Percentiles rank a stretch among this genome's conserved stretches.
These are phyloP conservation scores for Leishmania aethiopica DNA, from an alignment of 208 protist genomes.

Conservation along the genomic window DNA sequence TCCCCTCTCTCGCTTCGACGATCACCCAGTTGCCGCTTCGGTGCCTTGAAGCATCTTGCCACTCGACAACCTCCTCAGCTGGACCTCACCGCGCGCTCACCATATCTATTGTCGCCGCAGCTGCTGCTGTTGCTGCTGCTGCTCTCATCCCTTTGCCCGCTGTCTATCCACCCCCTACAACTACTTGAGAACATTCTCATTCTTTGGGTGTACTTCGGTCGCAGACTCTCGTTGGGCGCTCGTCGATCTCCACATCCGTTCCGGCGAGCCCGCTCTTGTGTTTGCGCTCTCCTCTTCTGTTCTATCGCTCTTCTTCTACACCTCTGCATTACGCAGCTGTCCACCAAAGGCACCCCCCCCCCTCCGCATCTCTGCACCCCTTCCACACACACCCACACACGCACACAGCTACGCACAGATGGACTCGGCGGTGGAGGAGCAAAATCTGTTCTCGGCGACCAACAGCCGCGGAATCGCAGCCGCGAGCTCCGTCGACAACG, in stretches of 20 bases:
- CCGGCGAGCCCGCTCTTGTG: not conserved
- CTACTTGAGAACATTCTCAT: too few species aligned
- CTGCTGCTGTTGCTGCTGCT: not conserved
- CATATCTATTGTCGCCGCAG: not conserved
- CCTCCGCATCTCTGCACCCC: not conserved
- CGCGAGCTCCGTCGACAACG: not conserved
- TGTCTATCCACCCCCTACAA: not conserved
- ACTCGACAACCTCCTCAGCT: not conserved
- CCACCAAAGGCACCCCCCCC: not conserved
- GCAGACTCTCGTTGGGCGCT: not conserved
- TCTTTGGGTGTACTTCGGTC: not conserved
- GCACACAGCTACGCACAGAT: slow-evolving; percentile 10
- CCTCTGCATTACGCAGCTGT: not conserved
- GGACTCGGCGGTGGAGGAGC: slow-evolving; percentile 17
- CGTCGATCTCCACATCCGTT: not conserved
- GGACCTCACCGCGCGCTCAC: not conserved
- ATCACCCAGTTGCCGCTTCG: not conserved
- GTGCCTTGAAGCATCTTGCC: not conserved
- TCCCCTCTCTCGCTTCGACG: not conserved
- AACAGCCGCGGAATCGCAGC: slow-evolving; percentile 11
- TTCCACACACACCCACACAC: not conserved
- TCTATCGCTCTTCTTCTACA: not conserved
- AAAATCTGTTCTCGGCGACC: slow-evolving; percentile 13
- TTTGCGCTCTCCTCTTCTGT: not conserved
- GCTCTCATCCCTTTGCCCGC: slow-evolving; percentile 1